phyloP scores from a whole-genome alignment of 1,284 basidiomycete species.

The Ceratorhiza oryzae-sativae region DNA sequence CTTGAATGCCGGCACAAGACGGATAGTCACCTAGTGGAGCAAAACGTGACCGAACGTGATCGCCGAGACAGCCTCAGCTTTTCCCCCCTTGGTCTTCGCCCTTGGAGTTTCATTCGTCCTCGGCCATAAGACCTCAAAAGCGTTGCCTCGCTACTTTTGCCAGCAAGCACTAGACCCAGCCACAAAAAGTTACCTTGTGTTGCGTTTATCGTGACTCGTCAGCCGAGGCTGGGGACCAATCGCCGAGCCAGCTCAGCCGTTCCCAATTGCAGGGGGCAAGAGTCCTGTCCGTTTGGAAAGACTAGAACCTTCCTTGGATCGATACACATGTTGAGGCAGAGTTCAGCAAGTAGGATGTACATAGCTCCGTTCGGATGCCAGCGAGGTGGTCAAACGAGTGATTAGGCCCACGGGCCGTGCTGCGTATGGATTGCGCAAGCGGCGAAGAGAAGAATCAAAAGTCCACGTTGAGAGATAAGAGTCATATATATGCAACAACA shows the following conservation, averaged over 20 bases:
- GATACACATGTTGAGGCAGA: slow-evolving; percentile 12
- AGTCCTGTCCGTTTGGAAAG: not conserved
- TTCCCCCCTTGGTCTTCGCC: not conserved
- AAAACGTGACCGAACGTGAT: slow-evolving; percentile 11
- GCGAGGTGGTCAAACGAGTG: not conserved
- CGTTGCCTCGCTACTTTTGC: not conserved
- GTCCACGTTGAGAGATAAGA: slow-evolving; percentile 2
- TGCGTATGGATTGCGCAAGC: not conserved
- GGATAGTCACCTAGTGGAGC: not conserved
- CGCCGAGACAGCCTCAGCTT: not conserved
- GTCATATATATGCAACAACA: slow-evolving; percentile 1
- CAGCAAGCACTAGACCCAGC: not conserved
- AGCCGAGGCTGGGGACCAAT: not conserved
- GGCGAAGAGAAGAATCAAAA: not conserved
- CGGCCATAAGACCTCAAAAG: slow-evolving; percentile 24
- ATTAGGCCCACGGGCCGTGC: not conserved
- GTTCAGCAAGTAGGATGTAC: slow-evolving; percentile 3
- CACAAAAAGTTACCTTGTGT: not conserved
- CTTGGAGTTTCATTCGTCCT: not conserved
- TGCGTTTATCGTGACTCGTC: not conserved
- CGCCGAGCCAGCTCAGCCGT: not conserved
- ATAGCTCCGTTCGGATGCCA: not conserved
- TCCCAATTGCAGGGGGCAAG: not conserved
- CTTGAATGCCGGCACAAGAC: slow-evolving; percentile 10
- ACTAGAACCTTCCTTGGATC: slow-evolving; percentile 18